Base-by-base conservation (phyloP, 768 basidiomycete genomes). In the Hebeloma cylindrosporum region DNA sequence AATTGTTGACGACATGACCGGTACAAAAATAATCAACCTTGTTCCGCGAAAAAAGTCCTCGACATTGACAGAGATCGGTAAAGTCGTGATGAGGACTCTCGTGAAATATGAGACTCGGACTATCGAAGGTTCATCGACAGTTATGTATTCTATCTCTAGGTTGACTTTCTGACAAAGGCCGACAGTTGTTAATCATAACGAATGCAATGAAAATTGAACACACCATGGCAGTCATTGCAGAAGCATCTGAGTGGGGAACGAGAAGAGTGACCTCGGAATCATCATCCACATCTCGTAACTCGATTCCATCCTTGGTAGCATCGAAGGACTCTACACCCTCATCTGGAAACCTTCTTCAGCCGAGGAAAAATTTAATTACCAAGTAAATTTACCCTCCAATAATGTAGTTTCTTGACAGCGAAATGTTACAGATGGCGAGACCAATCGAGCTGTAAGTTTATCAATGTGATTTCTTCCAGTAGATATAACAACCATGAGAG, bases 41-140 rank as follows among this genome's bases (percentile, higher is more conserved):
- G 80, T 72, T 20, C 86, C 85, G 16, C 95, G 82, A 72, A 98
- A 97, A 65, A 92, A 94, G 61, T 99, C 96, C 65, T 97, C 89
- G 0, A 98, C 95, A 46, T 94, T 96, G 46, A 97, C 88, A 2
- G 87, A 80, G 32, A 99, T 72, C 0, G 95, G 94, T 3, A 97
- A 71, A 0, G 85, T 75, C 5, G 85, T 82, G 10, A 77, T 72
- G 3, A 94, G 70, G 2, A 73, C 63, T 45, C 78, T 75, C 9
- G 77, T 73, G 22, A 79, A 70, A 28, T 68, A 71, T 20, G 90
- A 62, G 4, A 63, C 75, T 27, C 92, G 77, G 11, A 64, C 63
- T 4, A 84, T 52, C 3, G 65, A 65, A 1, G 82, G 75, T 47
- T 85, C 78, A 1, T 67, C 52, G 5, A 56, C 58, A 0, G 88